Percentiles rank a stretch among this genome's conserved stretches.
phyloP scores from a whole-genome alignment of 2,329 filamentous ascomycete species.

The Neofusicoccum laricinum region DNA sequence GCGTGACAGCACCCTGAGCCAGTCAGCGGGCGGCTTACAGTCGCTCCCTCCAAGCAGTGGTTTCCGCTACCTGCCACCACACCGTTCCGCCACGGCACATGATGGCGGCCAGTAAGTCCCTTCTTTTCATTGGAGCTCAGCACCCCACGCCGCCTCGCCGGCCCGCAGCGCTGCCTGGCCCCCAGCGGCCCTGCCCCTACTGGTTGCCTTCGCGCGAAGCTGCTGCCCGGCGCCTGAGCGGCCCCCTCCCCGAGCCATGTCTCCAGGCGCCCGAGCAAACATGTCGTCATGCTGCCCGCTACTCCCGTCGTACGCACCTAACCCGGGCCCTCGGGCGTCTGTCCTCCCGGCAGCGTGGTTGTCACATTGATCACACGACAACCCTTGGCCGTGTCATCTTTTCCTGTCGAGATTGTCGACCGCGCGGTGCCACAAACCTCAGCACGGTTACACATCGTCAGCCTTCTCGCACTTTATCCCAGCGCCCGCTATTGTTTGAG shows the following conservation, averaged over 20 bases:
- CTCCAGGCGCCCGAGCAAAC: slow-evolving; percentile 37
- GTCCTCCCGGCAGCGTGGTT: slow-evolving; percentile 37
- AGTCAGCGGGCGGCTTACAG: slow-evolving; percentile 44
- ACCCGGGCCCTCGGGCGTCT: slow-evolving; percentile 36
- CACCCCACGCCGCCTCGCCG: slow-evolving; percentile 21
- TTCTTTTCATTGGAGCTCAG: slow-evolving; percentile 36
- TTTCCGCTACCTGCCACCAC: slow-evolving; percentile 49
- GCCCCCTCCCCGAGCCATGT: slow-evolving; percentile 7
- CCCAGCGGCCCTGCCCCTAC: slow-evolving; percentile 9
- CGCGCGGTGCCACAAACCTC: slow-evolving; percentile 37
- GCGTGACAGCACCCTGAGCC: slow-evolving; percentile 49
- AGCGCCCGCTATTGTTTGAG: slow-evolving; percentile 11
- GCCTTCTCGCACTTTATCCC: slow-evolving; percentile 17
- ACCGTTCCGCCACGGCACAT: slow-evolving; percentile 46
- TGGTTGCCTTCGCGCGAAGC: slow-evolving; percentile 10
- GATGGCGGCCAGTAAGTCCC: slow-evolving; percentile 54
- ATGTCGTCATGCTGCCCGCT: slow-evolving; percentile 34
- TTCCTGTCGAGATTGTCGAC: slow-evolving; percentile 36
- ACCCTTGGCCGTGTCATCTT: slow-evolving; percentile 32
- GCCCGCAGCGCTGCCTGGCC: slow-evolving; percentile 28
- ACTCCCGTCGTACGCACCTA: slow-evolving; percentile 35
- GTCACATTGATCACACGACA: slow-evolving; percentile 47
- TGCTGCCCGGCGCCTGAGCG: slow-evolving; percentile 12
- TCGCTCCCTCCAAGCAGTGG: slow-evolving; percentile 47
- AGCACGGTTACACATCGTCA: slow-evolving; percentile 36